Base-by-base conservation (phyloP, 768 basidiomycete species). In the Fibroporia radiculosa region DNA sequence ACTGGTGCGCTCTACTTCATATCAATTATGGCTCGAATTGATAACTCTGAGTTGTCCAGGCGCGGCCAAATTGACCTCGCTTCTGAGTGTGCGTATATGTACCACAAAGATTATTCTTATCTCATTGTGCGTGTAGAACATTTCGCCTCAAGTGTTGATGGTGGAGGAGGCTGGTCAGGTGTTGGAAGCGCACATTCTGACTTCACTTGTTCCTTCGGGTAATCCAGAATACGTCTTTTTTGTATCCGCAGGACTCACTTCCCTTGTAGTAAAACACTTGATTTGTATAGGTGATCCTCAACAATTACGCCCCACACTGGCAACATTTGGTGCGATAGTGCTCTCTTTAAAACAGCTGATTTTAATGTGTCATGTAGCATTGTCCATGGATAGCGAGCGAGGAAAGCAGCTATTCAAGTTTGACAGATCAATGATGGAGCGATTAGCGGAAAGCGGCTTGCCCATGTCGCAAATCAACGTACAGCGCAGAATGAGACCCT, bases 151-250 rank as follows among this genome's bases (percentile, higher is more conserved):
- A 25, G 74, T 86, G 0, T 56, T 87, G 37, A 63, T 89, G 38
- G 80, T 89, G 0, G 85, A 90, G 59, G 87, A 89, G 57, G 86
- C 87, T 0, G 87, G 86, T 0, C 86, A 90, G 61, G 82, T 88
- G 1, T 69, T 89, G 23, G 86, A 89, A 61, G 81, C 86, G 3
- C 86, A 89, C 49, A 70, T 88, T 13, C 59, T 88, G 4, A 75
- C 74, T 2, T 74, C 71, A 28, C 66, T 87, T 1, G 82, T 84
- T 2, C 70, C 72, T 0, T 75, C 48, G 47, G 56, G 56, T 49
- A 28, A 13, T 27, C 23, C 18, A 29, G n/a, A 7, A 0, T 3
- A 18, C 31, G 11, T n/a, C 18, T 31, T 18, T 19, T 43, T 19
- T 14, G 10, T 23, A 3, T 20, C 4, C 25, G 33, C 20, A 42